Evolutionary conservation across 257 asterid genomes (phyloP).

Genomic region (Solanum stenotomum): DNA sequence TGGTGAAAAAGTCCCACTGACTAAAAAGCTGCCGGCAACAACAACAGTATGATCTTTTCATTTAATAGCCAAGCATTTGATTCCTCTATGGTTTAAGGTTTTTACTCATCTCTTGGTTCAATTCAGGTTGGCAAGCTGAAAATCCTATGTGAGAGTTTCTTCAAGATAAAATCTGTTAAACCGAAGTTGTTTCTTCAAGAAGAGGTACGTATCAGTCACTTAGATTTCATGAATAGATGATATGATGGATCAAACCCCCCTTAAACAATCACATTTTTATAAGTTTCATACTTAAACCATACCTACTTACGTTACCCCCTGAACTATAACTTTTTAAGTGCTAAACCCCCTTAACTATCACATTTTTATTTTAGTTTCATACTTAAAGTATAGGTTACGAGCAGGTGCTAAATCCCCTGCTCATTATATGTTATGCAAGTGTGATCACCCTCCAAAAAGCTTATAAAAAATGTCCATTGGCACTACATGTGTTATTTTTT

Average conservation of each 20-base stretch:
- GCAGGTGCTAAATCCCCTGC: background rate
- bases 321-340: background rate
- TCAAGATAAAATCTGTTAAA: conserved; percentile 74
- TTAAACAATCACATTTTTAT: background rate
- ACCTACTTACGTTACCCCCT: background rate
- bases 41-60: conserved; percentile 48
- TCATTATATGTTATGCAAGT: background rate
- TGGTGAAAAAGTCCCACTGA: conserved; percentile 68
- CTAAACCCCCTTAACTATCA: background rate
- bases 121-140: conserved; percentile 87
- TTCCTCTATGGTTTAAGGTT: background rate
- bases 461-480: background rate
- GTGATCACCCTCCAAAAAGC: background rate
- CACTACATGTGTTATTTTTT: background rate
- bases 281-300: background rate
- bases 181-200: conserved; percentile 75
- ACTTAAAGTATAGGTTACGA: background rate
- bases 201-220: conserved; percentile 44
- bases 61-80: background rate
- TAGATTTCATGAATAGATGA: background rate
- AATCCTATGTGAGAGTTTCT: conserved; percentile 82
- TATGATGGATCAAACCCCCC: background rate
- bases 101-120: background rate
- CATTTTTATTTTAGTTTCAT: background rate
- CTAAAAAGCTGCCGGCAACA: conserved; percentile 70